A percentile compares a stretch with the other conserved stretches of the same genome.
Evolutionary conservation across 768 basidiomycete genomes (phyloP).

Genomic region (Rhizopogon salebrosus): DNA sequence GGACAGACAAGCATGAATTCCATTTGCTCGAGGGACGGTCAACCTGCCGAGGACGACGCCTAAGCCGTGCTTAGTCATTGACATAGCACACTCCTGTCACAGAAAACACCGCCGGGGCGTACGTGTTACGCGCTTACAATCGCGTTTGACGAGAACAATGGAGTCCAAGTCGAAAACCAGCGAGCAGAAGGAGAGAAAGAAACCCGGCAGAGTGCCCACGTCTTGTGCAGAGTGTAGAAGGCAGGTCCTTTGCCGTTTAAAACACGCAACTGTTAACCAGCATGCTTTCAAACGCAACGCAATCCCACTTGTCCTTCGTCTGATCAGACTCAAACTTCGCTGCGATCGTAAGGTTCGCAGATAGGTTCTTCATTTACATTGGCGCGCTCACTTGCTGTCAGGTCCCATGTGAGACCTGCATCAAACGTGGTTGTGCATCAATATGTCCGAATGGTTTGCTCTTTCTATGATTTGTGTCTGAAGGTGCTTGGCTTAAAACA

Average conservation of each 20-base stretch:
- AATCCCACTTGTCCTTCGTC: background rate
- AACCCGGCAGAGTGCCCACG: slow-evolving; percentile 43
- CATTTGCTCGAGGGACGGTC: no score
- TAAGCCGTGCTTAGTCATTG: background rate
- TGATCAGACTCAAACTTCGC: slow-evolving; percentile 50
- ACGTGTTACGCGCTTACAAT: background rate
- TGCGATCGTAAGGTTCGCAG: slow-evolving; percentile 55
- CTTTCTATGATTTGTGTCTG: slow-evolving; percentile 2
- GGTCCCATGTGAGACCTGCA: slow-evolving; percentile 78
- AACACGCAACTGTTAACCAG: background rate
- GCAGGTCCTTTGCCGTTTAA: slow-evolving; percentile 13
- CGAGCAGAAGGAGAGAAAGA: slow-evolving; percentile 33
- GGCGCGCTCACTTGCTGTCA: slow-evolving; percentile 21
- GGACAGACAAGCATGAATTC: no score
- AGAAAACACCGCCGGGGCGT: no score
- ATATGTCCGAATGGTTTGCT: slow-evolving; percentile 71
- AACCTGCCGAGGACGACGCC: background rate
- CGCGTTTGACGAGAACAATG: background rate
- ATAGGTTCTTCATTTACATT: background rate
- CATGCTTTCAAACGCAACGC: background rate
- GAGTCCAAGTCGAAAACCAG: slow-evolving; percentile 6
- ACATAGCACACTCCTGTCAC: background rate
- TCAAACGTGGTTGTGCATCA: slow-evolving; percentile 65
- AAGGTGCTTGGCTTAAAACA: background rate
- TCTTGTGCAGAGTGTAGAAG: slow-evolving; percentile 38